Evolutionary conservation across 2,329 filamentous ascomycete species (phyloP), one percentile per base, ranked within the genome.

Genomic region (Grosmannia huntii): DNA sequence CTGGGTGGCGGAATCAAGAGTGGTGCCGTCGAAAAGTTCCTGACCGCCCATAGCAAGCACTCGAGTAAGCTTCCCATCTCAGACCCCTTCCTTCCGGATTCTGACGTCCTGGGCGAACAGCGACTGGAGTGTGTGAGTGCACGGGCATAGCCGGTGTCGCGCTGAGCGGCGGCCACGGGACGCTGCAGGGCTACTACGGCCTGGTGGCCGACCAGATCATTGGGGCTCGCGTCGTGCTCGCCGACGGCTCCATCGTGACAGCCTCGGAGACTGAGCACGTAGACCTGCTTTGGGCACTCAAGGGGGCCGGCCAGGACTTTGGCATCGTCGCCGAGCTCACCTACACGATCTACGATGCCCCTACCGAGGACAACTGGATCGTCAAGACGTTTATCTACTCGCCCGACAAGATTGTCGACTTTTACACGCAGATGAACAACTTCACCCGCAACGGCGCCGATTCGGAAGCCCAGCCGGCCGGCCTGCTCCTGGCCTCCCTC

Each of bases 241-340:
- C 71, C 57, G 69, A 72, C 62, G 68, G 68, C 4, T 69, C 65
- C 25, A 57, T 70, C 0, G 68, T 72, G 12, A 64, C 68, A 55
- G 65, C 64, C 51, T 73, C 70, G 0, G 59, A 64, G 16, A 65
- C 62, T 1, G 68, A 72, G 60, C 71, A 61, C 23, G 38, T 65
- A 0, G 73, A 75, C 23, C 66, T 75, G 9, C 74, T 74, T 64
- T 74, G 72, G 72, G 73, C 69, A 0, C 57, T 75, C 16, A 66
- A 69, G 1, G 73, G 73, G 5, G 72, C 72, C 0, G 73, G 72
- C 10, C 50, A 53, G 23, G 36, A 53, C 9, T 53, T 53, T 23
- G 50, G 50, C 28, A 36, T 53, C 31, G 50, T 53, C 12, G 36
- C 50, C 50, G 25, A 27, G 16, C 19, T 53, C 10, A 28, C n/a